phyloP scores from a whole-genome alignment of 2,329 filamentous ascomycete genomes.

The Bipolaris zeicola region DNA sequence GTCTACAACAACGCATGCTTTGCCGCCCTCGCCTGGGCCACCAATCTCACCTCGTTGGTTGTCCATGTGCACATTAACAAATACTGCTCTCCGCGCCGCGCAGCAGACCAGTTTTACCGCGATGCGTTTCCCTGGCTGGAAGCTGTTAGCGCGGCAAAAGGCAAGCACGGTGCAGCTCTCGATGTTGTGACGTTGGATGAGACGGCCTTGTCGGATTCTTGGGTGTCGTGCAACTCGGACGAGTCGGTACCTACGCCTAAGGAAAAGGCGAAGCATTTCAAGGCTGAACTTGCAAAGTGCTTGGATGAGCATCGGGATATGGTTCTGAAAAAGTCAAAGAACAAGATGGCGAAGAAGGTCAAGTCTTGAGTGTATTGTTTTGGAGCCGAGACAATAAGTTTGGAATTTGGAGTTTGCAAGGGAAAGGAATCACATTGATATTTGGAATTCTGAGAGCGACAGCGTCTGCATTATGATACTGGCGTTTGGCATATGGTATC shows the following conservation, averaged over 20 bases:
- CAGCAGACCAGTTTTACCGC: constrained; percentile 43
- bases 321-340: constrained; percentile 14
- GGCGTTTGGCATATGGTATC: no score
- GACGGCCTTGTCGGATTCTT: not conserved
- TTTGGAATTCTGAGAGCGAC: no score
- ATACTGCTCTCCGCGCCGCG: constrained; percentile 2
- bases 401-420: no score
- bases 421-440: no score
- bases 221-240: no score
- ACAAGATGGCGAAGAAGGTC: not conserved
- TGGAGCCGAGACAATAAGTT: no score
- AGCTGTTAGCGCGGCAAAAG: constrained; percentile 34
- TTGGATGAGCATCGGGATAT: constrained; percentile 26
- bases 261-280: constrained; percentile 20
- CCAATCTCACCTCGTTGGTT: constrained; percentile 35
- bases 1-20: constrained; percentile 45
- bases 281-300: constrained; percentile 23
- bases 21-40: constrained; percentile 34
- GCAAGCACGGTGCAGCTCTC: constrained; percentile 37
- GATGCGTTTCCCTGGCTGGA: constrained; percentile 47
- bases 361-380: no score
- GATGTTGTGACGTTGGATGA: constrained; percentile 26
- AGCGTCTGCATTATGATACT: no score
- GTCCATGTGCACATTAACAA: constrained; percentile 24
- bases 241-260: not conserved